Conservation (phyloP, 345 rosid species). For the Brassica cretica region DNA sequence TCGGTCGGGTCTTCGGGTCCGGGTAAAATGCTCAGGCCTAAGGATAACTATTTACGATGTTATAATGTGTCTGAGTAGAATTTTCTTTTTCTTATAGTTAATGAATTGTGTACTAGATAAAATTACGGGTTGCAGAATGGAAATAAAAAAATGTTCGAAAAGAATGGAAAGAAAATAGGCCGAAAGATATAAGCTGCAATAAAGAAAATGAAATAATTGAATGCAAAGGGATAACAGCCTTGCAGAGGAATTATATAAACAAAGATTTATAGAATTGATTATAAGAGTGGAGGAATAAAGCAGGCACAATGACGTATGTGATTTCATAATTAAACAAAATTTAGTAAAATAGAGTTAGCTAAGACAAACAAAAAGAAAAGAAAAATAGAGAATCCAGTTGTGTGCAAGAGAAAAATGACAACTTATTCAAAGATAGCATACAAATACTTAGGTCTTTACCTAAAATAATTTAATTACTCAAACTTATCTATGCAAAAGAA, state of each 20-base stretch:
- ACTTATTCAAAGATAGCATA: not conserved
- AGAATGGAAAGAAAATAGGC: constrained; percentile 11
- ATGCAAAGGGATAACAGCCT: constrained; percentile 17
- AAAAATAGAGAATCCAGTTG: not conserved
- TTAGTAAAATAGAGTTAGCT: not conserved
- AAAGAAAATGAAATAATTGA: not conserved
- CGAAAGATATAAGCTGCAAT: not conserved
- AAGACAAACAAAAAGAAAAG: not conserved
- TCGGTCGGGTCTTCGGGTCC: too few relatives aligned
- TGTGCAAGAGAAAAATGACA: not conserved
- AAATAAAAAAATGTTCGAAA: not conserved
- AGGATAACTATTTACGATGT: not conserved
- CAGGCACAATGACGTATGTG: constrained; percentile 16
- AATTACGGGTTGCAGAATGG: not conserved
- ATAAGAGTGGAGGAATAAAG: constrained; percentile 9
- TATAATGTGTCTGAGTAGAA: not conserved
- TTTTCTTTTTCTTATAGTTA: not conserved
- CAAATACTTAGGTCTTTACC: not conserved
- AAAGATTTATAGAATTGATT: not conserved
- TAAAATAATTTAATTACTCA: not conserved
- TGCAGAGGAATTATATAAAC: constrained; percentile 3
- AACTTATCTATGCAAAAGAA: not conserved
- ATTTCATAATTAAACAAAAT: not conserved
- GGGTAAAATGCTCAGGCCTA: too few relatives aligned
- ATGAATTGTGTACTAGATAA: not conserved